Conservation (phyloP, 208 protist genomes). For the Trypanosoma caninum region DNA sequence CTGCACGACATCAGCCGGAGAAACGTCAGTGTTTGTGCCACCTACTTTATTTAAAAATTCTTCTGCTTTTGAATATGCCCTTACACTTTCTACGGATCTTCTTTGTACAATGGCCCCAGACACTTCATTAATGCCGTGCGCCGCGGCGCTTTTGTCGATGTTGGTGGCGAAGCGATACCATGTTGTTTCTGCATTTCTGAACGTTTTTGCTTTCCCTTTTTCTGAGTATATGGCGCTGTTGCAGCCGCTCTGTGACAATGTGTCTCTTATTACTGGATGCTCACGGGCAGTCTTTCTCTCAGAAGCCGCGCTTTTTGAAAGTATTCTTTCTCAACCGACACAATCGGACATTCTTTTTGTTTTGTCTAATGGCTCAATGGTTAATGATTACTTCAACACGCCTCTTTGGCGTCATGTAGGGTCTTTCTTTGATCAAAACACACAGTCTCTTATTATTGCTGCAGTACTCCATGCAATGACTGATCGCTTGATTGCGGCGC, state of each 20-base stretch:
- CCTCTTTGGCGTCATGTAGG: constrained; percentile 14
- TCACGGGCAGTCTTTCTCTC: constrained; percentile 11
- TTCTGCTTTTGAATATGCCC: constrained; percentile 50
- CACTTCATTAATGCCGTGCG: constrained; percentile 26
- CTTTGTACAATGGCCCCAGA: constrained; percentile 45
- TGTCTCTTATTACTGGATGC: constrained; percentile 35
- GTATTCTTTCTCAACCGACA: constrained; percentile 8
- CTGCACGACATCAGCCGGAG: constrained; percentile 7
- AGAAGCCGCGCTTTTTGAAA: constrained; percentile 11
- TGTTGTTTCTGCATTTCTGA: constrained; percentile 40
- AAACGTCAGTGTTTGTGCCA: constrained; percentile 28
- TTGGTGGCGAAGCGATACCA: constrained; percentile 41
- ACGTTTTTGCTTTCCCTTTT: constrained; percentile 48
- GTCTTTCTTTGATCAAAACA: constrained; percentile 10
- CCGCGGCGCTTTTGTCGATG: constrained; percentile 44
- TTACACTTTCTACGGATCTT: constrained; percentile 66
- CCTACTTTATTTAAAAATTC: constrained; percentile 29
- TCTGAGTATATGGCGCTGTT: constrained; percentile 20
- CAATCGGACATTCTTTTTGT: constrained; percentile 19
- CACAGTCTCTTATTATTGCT: constrained; percentile 9
- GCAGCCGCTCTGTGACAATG: constrained; percentile 39
- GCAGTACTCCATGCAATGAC: constrained; percentile 47
- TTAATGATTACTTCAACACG: constrained; percentile 20
- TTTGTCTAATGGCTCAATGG: constrained; percentile 20
- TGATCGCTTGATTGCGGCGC: constrained; percentile 46